These are phyloP conservation scores for Moesziomyces sp. DNA, from an alignment of 1,284 basidiomycete species.

Conservation along the genomic window DNA sequence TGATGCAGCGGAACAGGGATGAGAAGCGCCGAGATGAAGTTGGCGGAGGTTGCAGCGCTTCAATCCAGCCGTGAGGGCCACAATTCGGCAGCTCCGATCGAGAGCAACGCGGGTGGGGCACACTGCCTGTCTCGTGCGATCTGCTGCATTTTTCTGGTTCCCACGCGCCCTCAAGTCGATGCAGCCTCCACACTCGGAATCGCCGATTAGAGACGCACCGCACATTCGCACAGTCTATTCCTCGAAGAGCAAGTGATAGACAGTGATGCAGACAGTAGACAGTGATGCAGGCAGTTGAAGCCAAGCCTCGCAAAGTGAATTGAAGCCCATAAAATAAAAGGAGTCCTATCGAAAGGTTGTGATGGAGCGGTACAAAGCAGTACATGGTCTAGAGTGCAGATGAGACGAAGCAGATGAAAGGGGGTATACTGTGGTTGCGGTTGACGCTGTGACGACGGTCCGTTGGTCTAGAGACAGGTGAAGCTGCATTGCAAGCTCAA, in stretches of 20 bases:
- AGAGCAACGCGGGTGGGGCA: neutral
- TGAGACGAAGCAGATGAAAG: no score
- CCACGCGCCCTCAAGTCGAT: neutral
- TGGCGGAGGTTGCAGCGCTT: neutral
- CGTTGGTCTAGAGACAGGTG: neutral
- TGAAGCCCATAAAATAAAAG: no score
- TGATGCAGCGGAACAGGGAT: neutral
- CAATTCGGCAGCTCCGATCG: neutral
- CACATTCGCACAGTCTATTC: no score
- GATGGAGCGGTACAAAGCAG: neutral
- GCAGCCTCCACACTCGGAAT: neutral
- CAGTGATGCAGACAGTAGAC: neutral
- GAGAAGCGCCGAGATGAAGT: neutral
- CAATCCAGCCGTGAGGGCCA: neutral
- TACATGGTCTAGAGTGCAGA: neutral
- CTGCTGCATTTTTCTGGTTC: neutral
- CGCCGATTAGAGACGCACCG: neutral
- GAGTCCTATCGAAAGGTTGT: neutral
- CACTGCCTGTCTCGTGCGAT: neutral
- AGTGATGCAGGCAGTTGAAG: neutral
- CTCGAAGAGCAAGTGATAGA: neutral
- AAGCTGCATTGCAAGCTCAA: neutral
- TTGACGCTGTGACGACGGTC: neutral
- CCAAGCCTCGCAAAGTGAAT: no score
- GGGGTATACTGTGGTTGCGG: slow-evolving; percentile 1